phyloP scores from a whole-genome alignment of 176 grass and related monocot species.

The Oropetium thomaeum region DNA sequence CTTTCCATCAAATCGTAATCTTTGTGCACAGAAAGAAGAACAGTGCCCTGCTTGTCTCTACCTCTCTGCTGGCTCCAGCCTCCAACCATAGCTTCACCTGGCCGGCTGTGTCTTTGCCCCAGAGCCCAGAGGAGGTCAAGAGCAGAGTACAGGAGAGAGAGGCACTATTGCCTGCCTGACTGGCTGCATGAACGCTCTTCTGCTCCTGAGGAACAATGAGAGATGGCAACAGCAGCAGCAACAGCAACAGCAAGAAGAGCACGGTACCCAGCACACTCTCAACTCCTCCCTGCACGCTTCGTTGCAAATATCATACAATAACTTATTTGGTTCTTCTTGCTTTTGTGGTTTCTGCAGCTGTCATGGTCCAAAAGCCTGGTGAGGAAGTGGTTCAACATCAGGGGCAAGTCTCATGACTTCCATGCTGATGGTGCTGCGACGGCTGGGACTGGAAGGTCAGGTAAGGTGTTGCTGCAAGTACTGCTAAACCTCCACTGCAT shows the following conservation, averaged over 20 bases:
- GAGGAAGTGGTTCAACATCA: constrained; percentile 94
- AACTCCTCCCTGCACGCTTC: not conserved
- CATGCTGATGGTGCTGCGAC: constrained; percentile 52
- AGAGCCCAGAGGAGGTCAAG: constrained; percentile 3
- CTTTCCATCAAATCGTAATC: constrained; percentile 67
- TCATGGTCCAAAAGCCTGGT: constrained; percentile 83
- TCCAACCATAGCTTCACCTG: constrained; percentile 37
- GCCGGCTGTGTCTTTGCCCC: not conserved
- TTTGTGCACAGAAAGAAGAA: constrained; percentile 53
- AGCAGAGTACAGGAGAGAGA: not conserved
- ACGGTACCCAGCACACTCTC: constrained; percentile 49
- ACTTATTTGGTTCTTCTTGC: not conserved
- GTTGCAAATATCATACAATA: not conserved
- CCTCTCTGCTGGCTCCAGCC: constrained; percentile 12
- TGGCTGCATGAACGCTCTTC: constrained; percentile 52
- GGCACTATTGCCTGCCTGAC: constrained; percentile 1
- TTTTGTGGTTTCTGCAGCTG: constrained; percentile 36
- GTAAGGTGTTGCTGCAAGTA: constrained; percentile 23
- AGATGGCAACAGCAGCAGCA: constrained; percentile 51
- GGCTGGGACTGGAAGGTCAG: constrained; percentile 33
- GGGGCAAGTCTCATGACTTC: constrained; percentile 83
- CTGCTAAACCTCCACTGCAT: not conserved
- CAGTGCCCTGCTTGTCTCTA: constrained; percentile 48
- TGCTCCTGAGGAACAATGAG: constrained; percentile 65
- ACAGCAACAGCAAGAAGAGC: constrained; percentile 59